Percentiles rank a stretch among this genome's conserved stretches.
phyloP scores from a whole-genome alignment of 192 early-diverging fungal species.

The Coemansia sp. region DNA sequence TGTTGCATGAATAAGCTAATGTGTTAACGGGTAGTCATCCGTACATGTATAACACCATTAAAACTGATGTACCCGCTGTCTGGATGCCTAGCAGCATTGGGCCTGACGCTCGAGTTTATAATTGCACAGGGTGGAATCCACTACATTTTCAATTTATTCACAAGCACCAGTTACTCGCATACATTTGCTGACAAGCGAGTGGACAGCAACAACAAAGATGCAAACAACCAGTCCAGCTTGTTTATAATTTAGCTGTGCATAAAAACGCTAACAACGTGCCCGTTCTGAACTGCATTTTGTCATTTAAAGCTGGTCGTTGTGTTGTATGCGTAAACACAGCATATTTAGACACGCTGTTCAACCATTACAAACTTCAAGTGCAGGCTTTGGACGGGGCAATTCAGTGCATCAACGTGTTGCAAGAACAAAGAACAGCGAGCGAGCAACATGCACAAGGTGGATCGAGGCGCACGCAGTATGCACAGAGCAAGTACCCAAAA shows the following conservation, averaged over 20 bases:
- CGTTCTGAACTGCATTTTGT: not conserved
- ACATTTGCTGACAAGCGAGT: not conserved
- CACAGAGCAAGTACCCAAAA: slow-evolving; percentile 3
- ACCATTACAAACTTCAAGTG: slow-evolving; percentile 30
- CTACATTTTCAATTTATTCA: slow-evolving; percentile 3
- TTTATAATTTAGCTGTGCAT: slow-evolving; percentile 1
- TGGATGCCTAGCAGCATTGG: not conserved
- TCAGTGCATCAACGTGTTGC: slow-evolving; percentile 27
- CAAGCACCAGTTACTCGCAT: not conserved
- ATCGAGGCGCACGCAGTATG: not conserved
- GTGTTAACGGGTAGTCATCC: not conserved
- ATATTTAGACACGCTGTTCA: slow-evolving; percentile 31
- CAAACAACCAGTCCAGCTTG: not conserved
- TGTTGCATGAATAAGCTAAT: not conserved
- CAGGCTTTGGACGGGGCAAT: slow-evolving; percentile 47
- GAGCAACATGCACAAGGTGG: not conserved
- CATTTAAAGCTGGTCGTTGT: slow-evolving; percentile 1
- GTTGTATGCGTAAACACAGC: slow-evolving; percentile 19
- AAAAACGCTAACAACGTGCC: not conserved
- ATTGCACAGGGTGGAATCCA: slow-evolving; percentile 4
- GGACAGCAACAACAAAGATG: not conserved
- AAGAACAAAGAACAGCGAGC: not conserved
- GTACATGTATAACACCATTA: not conserved
- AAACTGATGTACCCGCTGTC: not conserved
- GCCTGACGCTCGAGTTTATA: slow-evolving; percentile 3